These are phyloP conservation scores for Xylaria telfairii DNA, from an alignment of 495 filamentous ascomycete genomes.

Conservation along the genomic window DNA sequence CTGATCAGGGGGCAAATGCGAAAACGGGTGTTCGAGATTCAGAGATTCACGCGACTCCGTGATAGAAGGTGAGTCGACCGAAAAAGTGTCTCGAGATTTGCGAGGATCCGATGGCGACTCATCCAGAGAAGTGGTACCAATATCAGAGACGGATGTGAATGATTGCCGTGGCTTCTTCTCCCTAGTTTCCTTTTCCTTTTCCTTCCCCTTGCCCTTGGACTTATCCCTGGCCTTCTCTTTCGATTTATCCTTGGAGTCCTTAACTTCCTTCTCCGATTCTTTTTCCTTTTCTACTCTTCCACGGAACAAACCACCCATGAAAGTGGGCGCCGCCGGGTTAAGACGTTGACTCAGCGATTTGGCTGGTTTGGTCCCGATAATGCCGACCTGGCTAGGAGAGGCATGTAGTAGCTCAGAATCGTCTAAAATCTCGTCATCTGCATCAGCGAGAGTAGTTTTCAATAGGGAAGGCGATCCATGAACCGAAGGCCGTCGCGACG, in stretches of 20 bases:
- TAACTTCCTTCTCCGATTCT: constrained; percentile 41
- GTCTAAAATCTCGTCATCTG: constrained; percentile 57
- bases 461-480: constrained; percentile 56
- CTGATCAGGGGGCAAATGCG: constrained; percentile 69
- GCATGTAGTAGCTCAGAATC: constrained; percentile 48
- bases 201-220: constrained; percentile 32
- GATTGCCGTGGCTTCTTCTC: constrained; percentile 49
- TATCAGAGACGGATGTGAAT: constrained; percentile 39
- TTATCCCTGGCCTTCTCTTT: not conserved
- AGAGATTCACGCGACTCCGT: constrained; percentile 77
- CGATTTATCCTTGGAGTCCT: constrained; percentile 24
- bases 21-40: constrained; percentile 67
- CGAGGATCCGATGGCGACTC: constrained; percentile 68
- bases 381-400: constrained; percentile 53
- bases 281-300: constrained; percentile 48
- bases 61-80: constrained; percentile 64
- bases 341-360: constrained; percentile 52
- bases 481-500: constrained; percentile 53
- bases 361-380: constrained; percentile 56
- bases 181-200: constrained; percentile 34
- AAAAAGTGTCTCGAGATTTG: constrained; percentile 58
- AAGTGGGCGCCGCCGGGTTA: constrained; percentile 59
- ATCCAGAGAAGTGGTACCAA: constrained; percentile 48
- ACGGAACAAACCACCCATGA: constrained; percentile 56
- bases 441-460: constrained; percentile 57